Percentiles rank a stretch among this genome's conserved stretches.
These are phyloP conservation scores for Globisporangium apiculatum DNA, from an alignment of 352 stramenopile genomes.

Conservation along the genomic window DNA sequence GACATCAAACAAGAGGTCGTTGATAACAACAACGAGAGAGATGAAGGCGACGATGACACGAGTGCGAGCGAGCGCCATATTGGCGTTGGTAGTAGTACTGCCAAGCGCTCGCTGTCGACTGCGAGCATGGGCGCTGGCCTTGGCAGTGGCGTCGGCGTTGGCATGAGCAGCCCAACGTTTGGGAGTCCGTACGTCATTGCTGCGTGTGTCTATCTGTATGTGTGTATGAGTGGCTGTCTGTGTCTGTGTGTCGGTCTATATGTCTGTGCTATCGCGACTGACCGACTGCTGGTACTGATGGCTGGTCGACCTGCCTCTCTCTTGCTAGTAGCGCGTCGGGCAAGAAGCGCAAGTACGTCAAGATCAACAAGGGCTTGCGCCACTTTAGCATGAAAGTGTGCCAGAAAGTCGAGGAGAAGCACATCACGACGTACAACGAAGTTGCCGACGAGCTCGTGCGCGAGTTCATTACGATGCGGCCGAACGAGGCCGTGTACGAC, in stretches of 20 bases:
- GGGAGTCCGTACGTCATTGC: slow-evolving; percentile 42
- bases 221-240: not conserved
- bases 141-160: slow-evolving; percentile 13
- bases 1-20: slow-evolving; percentile 42
- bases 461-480: slow-evolving; percentile 84
- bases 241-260: not conserved
- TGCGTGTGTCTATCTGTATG: not conserved
- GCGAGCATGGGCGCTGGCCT: not conserved
- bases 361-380: slow-evolving; percentile 89
- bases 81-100: not conserved
- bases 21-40: not conserved
- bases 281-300: no score
- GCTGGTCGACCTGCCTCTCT: not conserved
- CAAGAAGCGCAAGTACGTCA: slow-evolving; percentile 78
- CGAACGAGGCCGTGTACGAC: slow-evolving; percentile 84
- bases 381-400: slow-evolving; percentile 96
- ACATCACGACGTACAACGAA: slow-evolving; percentile 94
- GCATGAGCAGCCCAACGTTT: slow-evolving; percentile 36
- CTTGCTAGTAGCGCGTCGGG: slow-evolving; percentile 27
- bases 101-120: slow-evolving; percentile 22
- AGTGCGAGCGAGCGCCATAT: not conserved
- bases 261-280: slow-evolving; percentile 4
- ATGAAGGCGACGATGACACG: not conserved
- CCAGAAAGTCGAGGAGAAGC: slow-evolving; percentile 95
- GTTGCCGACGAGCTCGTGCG: slow-evolving; percentile 91